Conservation (phyloP, 2,329 filamentous ascomycete species). For the Pseudocercospora macadamiae region DNA sequence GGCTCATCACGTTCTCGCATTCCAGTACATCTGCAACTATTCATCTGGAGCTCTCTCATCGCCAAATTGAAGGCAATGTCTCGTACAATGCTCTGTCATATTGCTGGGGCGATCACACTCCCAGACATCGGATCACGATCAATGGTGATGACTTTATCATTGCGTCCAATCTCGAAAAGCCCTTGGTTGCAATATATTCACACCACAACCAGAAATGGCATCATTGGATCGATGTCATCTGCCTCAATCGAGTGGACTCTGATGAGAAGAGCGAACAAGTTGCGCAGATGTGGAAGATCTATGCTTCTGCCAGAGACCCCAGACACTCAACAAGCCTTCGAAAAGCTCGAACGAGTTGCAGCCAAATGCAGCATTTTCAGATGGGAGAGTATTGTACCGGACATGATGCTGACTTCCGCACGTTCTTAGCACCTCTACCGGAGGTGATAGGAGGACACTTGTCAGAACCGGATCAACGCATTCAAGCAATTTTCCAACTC, state of each 20-base stretch:
- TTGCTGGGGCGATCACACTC: background rate
- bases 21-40: too few species aligned
- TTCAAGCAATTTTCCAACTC: background rate
- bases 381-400: too few species aligned
- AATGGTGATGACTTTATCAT: background rate
- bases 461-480: too few species aligned
- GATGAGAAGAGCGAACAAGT: background rate
- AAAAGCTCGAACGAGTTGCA: too few species aligned
- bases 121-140: background rate
- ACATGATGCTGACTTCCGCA: too few species aligned
- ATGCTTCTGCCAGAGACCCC: too few species aligned
- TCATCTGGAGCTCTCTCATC: too few species aligned
- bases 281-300: background rate
- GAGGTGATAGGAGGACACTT: too few species aligned
- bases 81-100: background rate
- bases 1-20: too few species aligned
- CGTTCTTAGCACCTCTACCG: too few species aligned
- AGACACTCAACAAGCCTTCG: too few species aligned
- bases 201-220: background rate
- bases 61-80: background rate
- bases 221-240: background rate
- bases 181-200: background rate
- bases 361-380: too few species aligned
- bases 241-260: background rate
- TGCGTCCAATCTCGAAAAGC: background rate